These are phyloP conservation scores for Aristolochia fimbriata DNA, from an alignment of 164 flowering plant genomes.

Conservation along the genomic window DNA sequence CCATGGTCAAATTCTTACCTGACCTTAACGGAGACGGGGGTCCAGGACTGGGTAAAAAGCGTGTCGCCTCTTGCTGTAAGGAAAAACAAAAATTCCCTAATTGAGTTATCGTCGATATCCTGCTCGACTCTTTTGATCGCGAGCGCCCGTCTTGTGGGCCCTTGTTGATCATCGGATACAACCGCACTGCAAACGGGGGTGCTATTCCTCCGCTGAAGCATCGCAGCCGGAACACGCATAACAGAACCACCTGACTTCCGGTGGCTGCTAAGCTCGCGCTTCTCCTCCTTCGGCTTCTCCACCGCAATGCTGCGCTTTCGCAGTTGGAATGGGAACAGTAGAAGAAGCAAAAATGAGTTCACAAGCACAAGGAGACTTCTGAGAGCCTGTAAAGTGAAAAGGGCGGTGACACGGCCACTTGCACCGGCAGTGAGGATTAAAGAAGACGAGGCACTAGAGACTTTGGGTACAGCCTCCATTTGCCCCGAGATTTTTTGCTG, in stretches of 20 bases:
- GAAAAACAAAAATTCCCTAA: conserved; percentile 38
- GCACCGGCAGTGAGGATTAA: conserved; percentile 59
- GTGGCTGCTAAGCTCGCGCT: conserved; percentile 5
- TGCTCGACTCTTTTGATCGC: conserved; percentile 37
- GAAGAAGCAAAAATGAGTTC: conserved; percentile 27
- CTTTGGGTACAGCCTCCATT: conserved; percentile 8
- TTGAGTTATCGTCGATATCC: conserved; percentile 19
- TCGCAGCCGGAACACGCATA: conserved; percentile 25
- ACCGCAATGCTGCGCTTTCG: conserved; percentile 9
- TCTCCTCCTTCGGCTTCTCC: conserved; percentile 19
- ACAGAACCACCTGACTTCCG: conserved; percentile 13
- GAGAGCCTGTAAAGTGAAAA: conserved; percentile 36
- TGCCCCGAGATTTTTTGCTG: background rate
- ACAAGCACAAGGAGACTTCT: conserved; percentile 26
- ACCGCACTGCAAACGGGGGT: conserved; percentile 7
- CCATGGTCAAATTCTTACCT: conserved; percentile 22
- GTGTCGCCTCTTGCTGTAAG: conserved; percentile 40
- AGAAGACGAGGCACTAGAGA: conserved; percentile 13
- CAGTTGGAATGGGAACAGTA: conserved; percentile 36
- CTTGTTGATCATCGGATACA: conserved; percentile 30
- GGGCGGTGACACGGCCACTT: conserved; percentile 50
- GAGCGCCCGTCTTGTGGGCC: conserved; percentile 35
- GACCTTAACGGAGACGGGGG: conserved; percentile 28
- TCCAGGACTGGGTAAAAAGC: conserved; percentile 67
- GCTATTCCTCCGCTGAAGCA: conserved; percentile 14